Base-by-base conservation (phyloP, 2,329 filamentous ascomycete genomes). In the Hymenoscyphus occultus region DNA sequence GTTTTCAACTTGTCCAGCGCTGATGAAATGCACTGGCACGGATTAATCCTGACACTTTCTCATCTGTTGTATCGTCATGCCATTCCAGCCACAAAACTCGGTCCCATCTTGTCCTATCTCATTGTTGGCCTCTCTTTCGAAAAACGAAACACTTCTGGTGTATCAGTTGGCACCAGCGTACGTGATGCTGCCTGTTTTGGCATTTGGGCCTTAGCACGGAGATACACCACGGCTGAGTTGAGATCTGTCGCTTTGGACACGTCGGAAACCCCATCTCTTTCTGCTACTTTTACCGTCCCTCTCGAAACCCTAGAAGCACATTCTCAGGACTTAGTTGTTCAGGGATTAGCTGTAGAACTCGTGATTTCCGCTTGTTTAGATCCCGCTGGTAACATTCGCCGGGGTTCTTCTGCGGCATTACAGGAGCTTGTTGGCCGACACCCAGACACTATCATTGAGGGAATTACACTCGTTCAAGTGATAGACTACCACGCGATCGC, bases 131-230 rank as follows among this genome's bases (percentile, higher is more conserved):
- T 98, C 32, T 87, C 88, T 0, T 99, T 98, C 74, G 93, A 99
- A 76, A 92, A 97, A 73, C 85, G 93, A 65, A 91, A 90, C 57
- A 86, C 92, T 0, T 92, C 92, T 2, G 94, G 95, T n/a, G 87
- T 85, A 13, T 93, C 92, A 2, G 82, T 94, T 12, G 95, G 95
- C 1, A 90, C 91, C 1, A 97, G 96, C 71, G 93, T 99, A 16
- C 87, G 95, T 58, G 95, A 99, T 79, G 94, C 95, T 13, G 92
- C 95, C 2, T 97, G 93, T 75, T 99, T 98, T 75, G 95, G 95
- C 6, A 89, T 98, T 31, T 99, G 95, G 95, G 90, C 93, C 1
- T 77, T 98, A 7, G 92, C 94, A 28, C 85, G 95, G 63, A 89
- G 94, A 63, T 99, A 98, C 72, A 88, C 86, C 0, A 97, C 93